Evolutionary conservation across 352 stramenopile species (phyloP).

Genomic region (Elongisporangium anandrum): DNA sequence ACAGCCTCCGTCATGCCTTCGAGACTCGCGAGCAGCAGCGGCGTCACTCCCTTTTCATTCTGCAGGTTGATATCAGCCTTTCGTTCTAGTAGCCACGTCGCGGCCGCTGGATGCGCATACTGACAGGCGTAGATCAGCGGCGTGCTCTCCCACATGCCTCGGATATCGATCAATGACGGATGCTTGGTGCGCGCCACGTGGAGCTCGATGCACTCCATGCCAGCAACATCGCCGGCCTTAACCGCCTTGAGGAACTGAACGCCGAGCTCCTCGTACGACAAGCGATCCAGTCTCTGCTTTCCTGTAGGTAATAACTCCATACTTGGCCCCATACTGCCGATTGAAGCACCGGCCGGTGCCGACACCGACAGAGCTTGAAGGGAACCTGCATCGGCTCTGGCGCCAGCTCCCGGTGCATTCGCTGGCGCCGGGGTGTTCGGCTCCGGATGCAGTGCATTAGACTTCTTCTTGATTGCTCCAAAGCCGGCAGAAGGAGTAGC

Average conservation of each 20-base stretch:
- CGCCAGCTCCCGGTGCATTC: background rate
- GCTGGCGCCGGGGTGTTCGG: no score
- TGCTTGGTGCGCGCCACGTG: conserved; percentile 4
- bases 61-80: conserved; percentile 32
- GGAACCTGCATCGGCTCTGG: no score
- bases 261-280: conserved; percentile 39
- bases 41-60: conserved; percentile 73
- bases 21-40: conserved; percentile 63
- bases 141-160: conserved; percentile 83
- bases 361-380: no score
- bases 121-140: conserved; percentile 73
- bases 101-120: conserved; percentile 49
- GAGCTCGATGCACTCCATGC: conserved; percentile 20
- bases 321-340: background rate
- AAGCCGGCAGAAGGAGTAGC: conserved; percentile 2
- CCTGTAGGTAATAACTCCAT: background rate
- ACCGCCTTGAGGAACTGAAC: conserved; percentile 67
- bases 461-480: background rate
- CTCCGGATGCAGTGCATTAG: background rate
- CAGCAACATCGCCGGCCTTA: conserved; percentile 43
- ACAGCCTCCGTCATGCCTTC: conserved; percentile 53
- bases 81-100: conserved; percentile 49
- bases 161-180: conserved; percentile 41
- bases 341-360: background rate
- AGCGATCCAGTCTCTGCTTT: conserved; percentile 9